Evolutionary conservation across 352 stramenopile genomes (phyloP).

Genomic region (Phytophthora pistaciae): DNA sequence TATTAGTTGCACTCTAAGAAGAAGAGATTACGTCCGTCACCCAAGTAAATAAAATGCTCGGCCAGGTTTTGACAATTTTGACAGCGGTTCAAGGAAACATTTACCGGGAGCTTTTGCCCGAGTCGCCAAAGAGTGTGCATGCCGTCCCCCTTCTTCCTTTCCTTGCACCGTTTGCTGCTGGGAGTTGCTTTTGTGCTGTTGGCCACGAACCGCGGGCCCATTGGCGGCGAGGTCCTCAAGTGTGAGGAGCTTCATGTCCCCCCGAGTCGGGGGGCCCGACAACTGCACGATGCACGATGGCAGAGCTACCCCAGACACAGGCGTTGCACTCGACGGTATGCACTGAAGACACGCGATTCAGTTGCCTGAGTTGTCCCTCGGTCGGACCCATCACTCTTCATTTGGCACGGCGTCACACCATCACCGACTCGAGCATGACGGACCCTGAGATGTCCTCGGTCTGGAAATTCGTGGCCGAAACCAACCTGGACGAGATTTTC

Average conservation of each 20-base stretch:
- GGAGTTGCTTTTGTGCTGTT: constrained; percentile 1
- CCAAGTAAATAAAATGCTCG: too few species aligned
- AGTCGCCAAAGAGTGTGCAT: background rate
- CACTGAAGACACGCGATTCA: background rate
- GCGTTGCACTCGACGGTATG: background rate
- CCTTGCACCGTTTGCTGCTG: constrained; percentile 5
- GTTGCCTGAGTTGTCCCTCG: background rate
- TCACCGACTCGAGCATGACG: constrained; percentile 10
- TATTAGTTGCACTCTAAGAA: too few species aligned
- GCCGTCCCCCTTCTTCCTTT: background rate
- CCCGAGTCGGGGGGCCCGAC: too few species aligned
- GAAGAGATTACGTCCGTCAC: too few species aligned
- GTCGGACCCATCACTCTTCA: constrained; percentile 3
- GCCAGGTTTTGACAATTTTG: too few species aligned
- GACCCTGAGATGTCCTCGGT: constrained; percentile 15
- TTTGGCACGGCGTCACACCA: constrained; percentile 5
- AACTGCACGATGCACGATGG: constrained; percentile 14
- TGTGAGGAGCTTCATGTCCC: background rate
- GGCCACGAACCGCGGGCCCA: background rate
- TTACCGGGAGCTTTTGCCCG: background rate
- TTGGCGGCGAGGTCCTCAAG: background rate
- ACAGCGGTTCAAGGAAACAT: too few species aligned
- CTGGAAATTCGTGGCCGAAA: constrained; percentile 21
- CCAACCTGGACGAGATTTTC: constrained; percentile 12
- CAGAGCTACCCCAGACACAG: background rate